phyloP scores from a whole-genome alignment of 768 basidiomycete genomes.

The Boletus subcaerulescens region DNA sequence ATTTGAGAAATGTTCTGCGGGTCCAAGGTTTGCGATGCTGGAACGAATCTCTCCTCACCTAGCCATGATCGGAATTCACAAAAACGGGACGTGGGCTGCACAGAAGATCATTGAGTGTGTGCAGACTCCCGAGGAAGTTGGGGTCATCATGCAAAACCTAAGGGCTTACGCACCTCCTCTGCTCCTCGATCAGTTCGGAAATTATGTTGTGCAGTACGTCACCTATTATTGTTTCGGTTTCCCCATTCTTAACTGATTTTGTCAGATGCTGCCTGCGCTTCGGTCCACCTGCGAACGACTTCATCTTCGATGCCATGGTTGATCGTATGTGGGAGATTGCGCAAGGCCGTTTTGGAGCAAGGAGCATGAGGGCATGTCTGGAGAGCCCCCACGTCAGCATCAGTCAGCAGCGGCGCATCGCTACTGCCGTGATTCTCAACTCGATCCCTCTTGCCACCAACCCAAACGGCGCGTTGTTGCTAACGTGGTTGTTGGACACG shows the following conservation, averaged over 20 bases:
- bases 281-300: constrained; percentile 85
- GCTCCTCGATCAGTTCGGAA: constrained; percentile 90
- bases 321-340: constrained; percentile 99
- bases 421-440: constrained; percentile 92
- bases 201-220: constrained; percentile 88
- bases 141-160: constrained; percentile 80
- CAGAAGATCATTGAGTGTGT: constrained; percentile 99
- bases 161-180: constrained; percentile 91
- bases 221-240: not conserved
- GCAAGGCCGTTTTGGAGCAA: constrained; percentile 95
- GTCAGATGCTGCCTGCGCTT: constrained; percentile 86
- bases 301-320: constrained; percentile 96
- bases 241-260: constrained; percentile 4
- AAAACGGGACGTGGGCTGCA: constrained; percentile 99
- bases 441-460: constrained; percentile 97
- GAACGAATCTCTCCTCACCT: constrained; percentile 92
- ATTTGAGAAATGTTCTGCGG: constrained; percentile 83
- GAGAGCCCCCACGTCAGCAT: constrained; percentile 85
- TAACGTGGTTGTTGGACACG: constrained; percentile 96
- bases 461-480: constrained; percentile 91
- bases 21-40: constrained; percentile 82
- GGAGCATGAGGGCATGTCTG: constrained; percentile 95
- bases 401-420: constrained; percentile 93
- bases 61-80: constrained; percentile 98
- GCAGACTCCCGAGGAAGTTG: constrained; percentile 80